Evolutionary conservation across 2,329 filamentous ascomycete species (phyloP).

Genomic region (Bisporella sp.): DNA sequence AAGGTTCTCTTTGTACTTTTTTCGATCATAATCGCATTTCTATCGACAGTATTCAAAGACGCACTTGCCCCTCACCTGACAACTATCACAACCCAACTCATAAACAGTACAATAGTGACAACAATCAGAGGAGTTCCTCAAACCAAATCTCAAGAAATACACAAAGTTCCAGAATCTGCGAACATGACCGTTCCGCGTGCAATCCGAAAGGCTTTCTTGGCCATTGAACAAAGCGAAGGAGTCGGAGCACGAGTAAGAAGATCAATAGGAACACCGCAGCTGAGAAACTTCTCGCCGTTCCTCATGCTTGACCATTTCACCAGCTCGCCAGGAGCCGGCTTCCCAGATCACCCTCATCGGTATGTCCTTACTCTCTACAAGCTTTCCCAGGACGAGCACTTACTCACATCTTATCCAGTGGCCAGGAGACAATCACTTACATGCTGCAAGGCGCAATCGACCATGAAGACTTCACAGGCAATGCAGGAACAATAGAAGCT

Average conservation of each 20-base stretch:
- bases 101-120: constrained; percentile 5
- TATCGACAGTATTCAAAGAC: constrained; percentile 21
- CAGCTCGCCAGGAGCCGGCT: constrained; percentile 73
- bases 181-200: constrained; percentile 64
- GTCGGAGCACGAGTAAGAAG: constrained; percentile 81
- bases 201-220: constrained; percentile 78
- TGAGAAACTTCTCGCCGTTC: constrained; percentile 86
- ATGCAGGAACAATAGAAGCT: constrained; percentile 72
- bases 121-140: constrained; percentile 14
- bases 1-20: constrained; percentile 20
- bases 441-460: constrained; percentile 79
- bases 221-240: constrained; percentile 80
- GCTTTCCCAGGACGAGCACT: constrained; percentile 34
- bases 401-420: not conserved
- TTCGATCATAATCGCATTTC: constrained; percentile 20
- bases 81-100: constrained; percentile 11
- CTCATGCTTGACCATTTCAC: constrained; percentile 94
- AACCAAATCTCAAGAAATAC: constrained; percentile 8
- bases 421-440: constrained; percentile 64
- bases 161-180: constrained; percentile 13
- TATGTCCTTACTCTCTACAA: too few relatives aligned
- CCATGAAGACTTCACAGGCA: constrained; percentile 87
- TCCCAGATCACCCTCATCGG: constrained; percentile 65
- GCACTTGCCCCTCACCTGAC: constrained; percentile 14
- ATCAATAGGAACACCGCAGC: constrained; percentile 74